Evolutionary conservation across 2,329 filamentous ascomycete genomes (phyloP), one percentile per base, ranked within the genome.

Genomic region (Simplicillium sp.): DNA sequence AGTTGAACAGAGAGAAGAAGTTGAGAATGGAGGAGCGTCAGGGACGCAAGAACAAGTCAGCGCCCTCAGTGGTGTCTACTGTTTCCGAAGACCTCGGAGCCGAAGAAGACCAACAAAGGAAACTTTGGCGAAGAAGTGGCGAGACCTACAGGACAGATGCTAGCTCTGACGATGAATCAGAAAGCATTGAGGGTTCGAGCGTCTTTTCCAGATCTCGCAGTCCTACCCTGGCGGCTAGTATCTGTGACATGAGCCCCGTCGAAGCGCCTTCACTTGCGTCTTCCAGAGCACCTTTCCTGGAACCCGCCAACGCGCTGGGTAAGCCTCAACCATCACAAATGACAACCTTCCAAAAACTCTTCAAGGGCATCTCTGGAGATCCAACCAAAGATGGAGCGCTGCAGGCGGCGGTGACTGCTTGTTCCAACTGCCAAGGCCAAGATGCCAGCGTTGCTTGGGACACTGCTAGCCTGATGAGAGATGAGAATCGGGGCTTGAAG

Each of bases 401-500:
- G 53, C 56, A 28, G 45, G 20, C 20, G 20, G 20, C 20, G 20
- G 9, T 25, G 20, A 25, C 20, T 25, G 46, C 14, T 40, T 81
- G 77, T 49, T 50, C 57, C 29, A 81, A 80, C 50, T 82, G 79
- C 54, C 58, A 66, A 40, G 77, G 78, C 11, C 69, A 71, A 49
- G 71, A 75, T 39, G 66, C 72, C 11, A 76, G 73, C 47, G 66
- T 77, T 31, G 78, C 78, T 4, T 82, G 78, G 78, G 71, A 82
- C 51, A 80, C 78, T 4, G 77, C 80, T n/a, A 68, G 70, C 39
- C 46, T 80, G 36, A 58, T 82, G 44, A 65, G 75, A 32, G 73
- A 76, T 36, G 80, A 83, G 62, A 83, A 83, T 48, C 71, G 65
- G 50, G 68, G 69, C 8, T 56, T 83, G 38, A 82, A 82, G 62